Evolutionary conservation across 257 asterid genomes (phyloP).

Genomic region (Plantago major): DNA sequence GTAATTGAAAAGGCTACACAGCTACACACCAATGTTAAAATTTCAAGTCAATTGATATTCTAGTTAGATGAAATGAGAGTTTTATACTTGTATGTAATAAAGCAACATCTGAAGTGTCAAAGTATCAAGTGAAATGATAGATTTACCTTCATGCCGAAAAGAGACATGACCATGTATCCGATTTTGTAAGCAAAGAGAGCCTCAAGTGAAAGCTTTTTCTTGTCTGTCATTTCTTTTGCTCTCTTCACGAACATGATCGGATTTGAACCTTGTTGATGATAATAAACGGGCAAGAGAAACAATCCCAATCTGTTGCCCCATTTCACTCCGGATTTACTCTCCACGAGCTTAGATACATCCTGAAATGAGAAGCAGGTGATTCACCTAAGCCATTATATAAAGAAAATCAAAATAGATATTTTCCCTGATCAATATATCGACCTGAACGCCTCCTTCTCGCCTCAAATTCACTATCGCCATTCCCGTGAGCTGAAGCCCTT

Average conservation of each 20-base stretch:
- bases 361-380: background rate
- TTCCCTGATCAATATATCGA: too few species aligned
- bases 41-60: background rate
- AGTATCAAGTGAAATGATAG: too few species aligned
- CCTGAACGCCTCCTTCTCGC: conserved; percentile 56
- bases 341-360: conserved; percentile 52
- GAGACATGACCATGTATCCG: conserved; percentile 52
- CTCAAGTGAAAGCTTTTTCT: too few species aligned
- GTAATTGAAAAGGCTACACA: conserved; percentile 55
- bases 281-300: conserved; percentile 61
- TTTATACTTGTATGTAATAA: too few species aligned
- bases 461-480: conserved; percentile 76
- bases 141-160: conserved; percentile 63
- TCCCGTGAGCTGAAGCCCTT: conserved; percentile 68
- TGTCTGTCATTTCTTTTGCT: conserved; percentile 71
- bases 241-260: conserved; percentile 60
- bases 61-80: background rate
- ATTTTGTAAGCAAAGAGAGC: conserved; percentile 64
- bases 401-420: too few species aligned
- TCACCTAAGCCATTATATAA: too few species aligned
- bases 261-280: conserved; percentile 40
- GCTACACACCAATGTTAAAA: conserved; percentile 26
- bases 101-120: background rate
- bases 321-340: conserved; percentile 23
- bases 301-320: conserved; percentile 89